Evolutionary conservation across 441 rosid genomes (phyloP).

Genomic region (Jatropha multifida): DNA sequence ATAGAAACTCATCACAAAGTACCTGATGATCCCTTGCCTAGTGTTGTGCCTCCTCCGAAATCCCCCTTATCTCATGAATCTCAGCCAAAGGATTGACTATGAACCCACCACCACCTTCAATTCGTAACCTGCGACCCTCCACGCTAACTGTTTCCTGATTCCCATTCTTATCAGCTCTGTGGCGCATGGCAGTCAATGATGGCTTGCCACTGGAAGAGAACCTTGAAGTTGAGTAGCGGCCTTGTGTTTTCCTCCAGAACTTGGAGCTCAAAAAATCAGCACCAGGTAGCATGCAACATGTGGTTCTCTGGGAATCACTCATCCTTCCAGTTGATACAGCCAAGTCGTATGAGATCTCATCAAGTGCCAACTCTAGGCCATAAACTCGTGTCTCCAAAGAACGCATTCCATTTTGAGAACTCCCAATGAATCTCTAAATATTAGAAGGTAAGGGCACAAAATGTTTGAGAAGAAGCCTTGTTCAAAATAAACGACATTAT

Average conservation of each 20-base stretch:
- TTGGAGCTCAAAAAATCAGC: conserved; percentile 66
- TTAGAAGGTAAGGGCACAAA: conserved; percentile 18
- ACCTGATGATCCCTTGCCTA: conserved; percentile 34
- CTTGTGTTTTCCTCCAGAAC: conserved; percentile 70
- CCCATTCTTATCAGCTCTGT: conserved; percentile 36
- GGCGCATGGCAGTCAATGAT: conserved; percentile 29
- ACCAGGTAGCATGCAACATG: conserved; percentile 76
- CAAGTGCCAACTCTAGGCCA: conserved; percentile 82
- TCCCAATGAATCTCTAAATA: conserved; percentile 74
- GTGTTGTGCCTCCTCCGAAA: conserved; percentile 27
- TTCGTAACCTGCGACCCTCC: conserved; percentile 50
- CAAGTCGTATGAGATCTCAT: conserved; percentile 87
- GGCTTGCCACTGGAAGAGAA: conserved; percentile 39
- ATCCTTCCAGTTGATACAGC: conserved; percentile 80
- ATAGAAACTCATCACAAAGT: conserved; percentile 2
- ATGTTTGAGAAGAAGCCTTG: conserved; percentile 6
- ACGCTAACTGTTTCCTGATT: conserved; percentile 32
- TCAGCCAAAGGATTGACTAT: conserved; percentile 91
- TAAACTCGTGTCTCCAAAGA: conserved; percentile 86
- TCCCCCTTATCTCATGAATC: conserved; percentile 43
- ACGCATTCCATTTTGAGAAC: conserved; percentile 76
- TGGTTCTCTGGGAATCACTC: conserved; percentile 45
- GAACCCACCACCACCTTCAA: conserved; percentile 52
- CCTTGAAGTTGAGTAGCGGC: conserved; percentile 41
- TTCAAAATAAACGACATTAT: neutral